Percentiles rank a stretch among this genome's conserved stretches.
Conservation (phyloP, 805 yeast species). For the Ogataea polymorpha region DNA sequence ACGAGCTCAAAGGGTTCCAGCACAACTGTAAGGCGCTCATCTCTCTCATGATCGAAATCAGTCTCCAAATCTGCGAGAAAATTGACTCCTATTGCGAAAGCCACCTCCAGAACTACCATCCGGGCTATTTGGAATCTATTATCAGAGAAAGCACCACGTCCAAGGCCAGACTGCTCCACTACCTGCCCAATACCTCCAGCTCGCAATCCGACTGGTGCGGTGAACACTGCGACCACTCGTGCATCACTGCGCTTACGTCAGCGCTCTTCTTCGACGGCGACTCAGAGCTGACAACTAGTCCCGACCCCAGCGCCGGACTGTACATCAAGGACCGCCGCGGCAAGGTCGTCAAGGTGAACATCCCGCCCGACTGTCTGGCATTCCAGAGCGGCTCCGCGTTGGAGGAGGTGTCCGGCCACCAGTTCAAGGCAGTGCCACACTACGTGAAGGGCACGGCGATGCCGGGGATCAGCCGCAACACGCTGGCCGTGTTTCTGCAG, state of each 20-base stretch:
- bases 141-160: conserved; percentile 50
- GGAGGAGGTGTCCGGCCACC: conserved; percentile 45
- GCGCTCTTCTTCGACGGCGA: conserved; percentile 48
- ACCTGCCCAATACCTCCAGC: conserved; percentile 20
- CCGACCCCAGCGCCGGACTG: conserved; percentile 48
- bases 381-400: conserved; percentile 61
- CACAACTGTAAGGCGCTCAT: conserved; percentile 38
- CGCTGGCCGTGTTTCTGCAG: conserved; percentile 61
- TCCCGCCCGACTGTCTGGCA: conserved; percentile 54
- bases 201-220: conserved; percentile 54
- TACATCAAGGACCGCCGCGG: conserved; percentile 47
- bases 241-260: conserved; percentile 56
- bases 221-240: conserved; percentile 58
- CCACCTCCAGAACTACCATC: conserved; percentile 30
- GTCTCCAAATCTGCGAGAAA: conserved; percentile 48
- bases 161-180: conserved; percentile 56
- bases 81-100: conserved; percentile 45
- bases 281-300: conserved; percentile 30
- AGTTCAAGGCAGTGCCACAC: conserved; percentile 58
- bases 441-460: conserved; percentile 44
- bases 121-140: conserved; percentile 40
- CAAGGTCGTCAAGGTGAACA: conserved; percentile 44
- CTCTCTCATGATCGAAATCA: conserved; percentile 45
- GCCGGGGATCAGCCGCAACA: conserved; percentile 44
- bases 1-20: conserved; percentile 35